Percentiles rank a stretch among this genome's conserved stretches.
These are phyloP conservation scores for Podosphaera aphanis DNA, from an alignment of 2,329 filamentous ascomycete species.

Conservation along the genomic window DNA sequence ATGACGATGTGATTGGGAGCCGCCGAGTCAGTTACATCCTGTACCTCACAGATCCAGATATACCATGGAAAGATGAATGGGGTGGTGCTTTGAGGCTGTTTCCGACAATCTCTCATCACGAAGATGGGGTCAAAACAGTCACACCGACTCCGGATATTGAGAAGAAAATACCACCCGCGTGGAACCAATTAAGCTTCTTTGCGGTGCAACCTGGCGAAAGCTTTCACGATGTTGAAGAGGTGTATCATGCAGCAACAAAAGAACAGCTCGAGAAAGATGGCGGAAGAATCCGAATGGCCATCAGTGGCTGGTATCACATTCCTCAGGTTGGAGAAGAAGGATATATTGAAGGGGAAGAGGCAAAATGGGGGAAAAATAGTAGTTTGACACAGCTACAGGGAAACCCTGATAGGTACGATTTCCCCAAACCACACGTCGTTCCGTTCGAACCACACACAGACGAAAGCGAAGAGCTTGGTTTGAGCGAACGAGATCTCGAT, in stretches of 20 bases:
- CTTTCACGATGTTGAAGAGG: conserved; percentile 97
- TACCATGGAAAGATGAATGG: conserved; percentile 75
- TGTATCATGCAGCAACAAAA: conserved; percentile 46
- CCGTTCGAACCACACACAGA: conserved; percentile 16
- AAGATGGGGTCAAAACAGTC: conserved; percentile 51
- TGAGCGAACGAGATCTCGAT: conserved; percentile 62
- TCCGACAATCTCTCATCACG: conserved; percentile 40
- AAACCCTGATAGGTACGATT: conserved; percentile 73
- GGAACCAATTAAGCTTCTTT: conserved; percentile 96
- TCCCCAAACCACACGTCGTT: conserved; percentile 40
- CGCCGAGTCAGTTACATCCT: conserved; percentile 90
- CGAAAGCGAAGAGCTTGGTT: conserved; percentile 25
- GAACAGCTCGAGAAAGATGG: conserved; percentile 43
- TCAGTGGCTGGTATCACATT: conserved; percentile 97
- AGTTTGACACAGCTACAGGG: conserved; percentile 82
- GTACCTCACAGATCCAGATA: conserved; percentile 82
- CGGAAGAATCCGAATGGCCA: conserved; percentile 77
- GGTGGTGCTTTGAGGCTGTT: conserved; percentile 79
- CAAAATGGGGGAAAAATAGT: conserved; percentile 70
- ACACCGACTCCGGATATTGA: conserved; percentile 57
- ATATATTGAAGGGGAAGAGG: conserved; percentile 68
- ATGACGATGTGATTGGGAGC: conserved; percentile 97
- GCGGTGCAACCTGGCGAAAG: conserved; percentile 95
- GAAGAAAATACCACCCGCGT: conserved; percentile 75
- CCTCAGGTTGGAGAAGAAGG: conserved; percentile 86